Percentiles rank a stretch among this genome's conserved stretches.
phyloP scores from a whole-genome alignment of 75 land plant genomes.

The Chamaecyparis obtusa region DNA sequence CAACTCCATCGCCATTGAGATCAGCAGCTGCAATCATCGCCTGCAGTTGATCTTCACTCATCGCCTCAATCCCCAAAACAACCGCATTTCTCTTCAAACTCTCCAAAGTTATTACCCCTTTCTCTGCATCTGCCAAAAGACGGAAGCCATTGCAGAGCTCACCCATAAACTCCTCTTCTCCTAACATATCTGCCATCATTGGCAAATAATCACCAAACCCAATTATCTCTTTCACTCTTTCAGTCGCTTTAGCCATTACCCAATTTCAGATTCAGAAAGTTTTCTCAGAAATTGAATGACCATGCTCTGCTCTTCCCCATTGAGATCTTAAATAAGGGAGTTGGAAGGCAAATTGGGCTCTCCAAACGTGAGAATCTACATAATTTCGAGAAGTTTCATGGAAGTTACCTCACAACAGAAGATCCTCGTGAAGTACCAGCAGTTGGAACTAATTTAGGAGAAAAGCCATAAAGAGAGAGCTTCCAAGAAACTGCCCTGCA shows the following conservation, averaged over 20 bases:
- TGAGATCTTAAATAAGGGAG: too few species aligned
- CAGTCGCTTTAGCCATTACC: background rate
- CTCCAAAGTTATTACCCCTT: conserved; percentile 29
- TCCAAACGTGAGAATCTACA: too few species aligned
- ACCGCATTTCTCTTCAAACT: conserved; percentile 32
- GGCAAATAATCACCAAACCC: conserved; percentile 21
- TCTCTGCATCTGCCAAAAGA: conserved; percentile 32
- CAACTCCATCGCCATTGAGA: conserved; percentile 31
- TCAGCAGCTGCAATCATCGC: conserved; percentile 39
- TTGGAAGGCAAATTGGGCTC: too few species aligned
- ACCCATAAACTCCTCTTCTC: conserved; percentile 27
- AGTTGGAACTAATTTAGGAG: too few species aligned
- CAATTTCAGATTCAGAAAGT: too few species aligned
- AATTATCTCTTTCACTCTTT: background rate
- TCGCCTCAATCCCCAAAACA: conserved; percentile 25
- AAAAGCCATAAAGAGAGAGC: too few species aligned
- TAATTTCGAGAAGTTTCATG: too few species aligned
- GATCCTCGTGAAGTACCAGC: too few species aligned
- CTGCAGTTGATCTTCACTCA: conserved; percentile 25
- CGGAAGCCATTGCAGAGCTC: conserved; percentile 47
- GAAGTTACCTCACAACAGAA: too few species aligned
- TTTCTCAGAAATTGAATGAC: too few species aligned
- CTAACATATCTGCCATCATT: conserved; percentile 22
- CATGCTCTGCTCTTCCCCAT: too few species aligned
- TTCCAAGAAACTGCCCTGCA: too few species aligned